A percentile compares a stretch with the other conserved stretches of the same genome.
Evolutionary conservation across 306 rosid species (phyloP).

Genomic region (Dalbergia cultrata): DNA sequence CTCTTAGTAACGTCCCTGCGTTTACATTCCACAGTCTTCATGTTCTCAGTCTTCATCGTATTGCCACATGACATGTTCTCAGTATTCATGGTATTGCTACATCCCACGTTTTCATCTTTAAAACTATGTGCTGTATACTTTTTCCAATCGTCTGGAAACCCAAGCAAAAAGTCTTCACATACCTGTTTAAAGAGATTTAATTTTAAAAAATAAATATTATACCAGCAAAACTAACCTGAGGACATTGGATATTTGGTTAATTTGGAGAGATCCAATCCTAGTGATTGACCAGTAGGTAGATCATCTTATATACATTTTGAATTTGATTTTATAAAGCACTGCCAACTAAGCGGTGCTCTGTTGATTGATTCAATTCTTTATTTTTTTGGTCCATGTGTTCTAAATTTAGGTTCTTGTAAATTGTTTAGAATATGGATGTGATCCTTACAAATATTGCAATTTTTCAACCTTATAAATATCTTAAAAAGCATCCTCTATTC

Average conservation of each 20-base stretch:
- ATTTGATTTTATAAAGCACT: neutral
- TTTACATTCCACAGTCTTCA: conserved; percentile 16
- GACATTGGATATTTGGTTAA: neutral
- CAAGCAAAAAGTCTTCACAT: conserved; percentile 62
- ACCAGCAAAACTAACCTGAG: neutral
- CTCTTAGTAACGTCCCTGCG: neutral
- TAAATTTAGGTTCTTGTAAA: too few species aligned
- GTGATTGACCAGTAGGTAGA: neutral
- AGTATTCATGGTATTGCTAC: neutral
- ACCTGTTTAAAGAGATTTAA: conserved; percentile 50
- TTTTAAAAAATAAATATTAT: neutral
- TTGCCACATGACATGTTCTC: neutral
- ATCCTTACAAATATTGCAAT: too few species aligned
- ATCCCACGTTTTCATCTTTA: conserved; percentile 26
- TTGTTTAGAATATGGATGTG: too few species aligned
- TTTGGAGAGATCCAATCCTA: neutral
- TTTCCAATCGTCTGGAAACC: conserved; percentile 86
- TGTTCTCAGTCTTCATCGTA: neutral
- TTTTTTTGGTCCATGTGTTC: neutral
- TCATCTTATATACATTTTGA: neutral
- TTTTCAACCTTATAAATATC: too few species aligned
- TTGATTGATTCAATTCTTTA: neutral
- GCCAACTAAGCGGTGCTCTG: neutral
- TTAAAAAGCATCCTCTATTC: too few species aligned
- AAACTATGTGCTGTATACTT: conserved; percentile 43